Base-by-base conservation (phyloP, 306 rosid genomes). In the Oemleria cerasiformis region DNA sequence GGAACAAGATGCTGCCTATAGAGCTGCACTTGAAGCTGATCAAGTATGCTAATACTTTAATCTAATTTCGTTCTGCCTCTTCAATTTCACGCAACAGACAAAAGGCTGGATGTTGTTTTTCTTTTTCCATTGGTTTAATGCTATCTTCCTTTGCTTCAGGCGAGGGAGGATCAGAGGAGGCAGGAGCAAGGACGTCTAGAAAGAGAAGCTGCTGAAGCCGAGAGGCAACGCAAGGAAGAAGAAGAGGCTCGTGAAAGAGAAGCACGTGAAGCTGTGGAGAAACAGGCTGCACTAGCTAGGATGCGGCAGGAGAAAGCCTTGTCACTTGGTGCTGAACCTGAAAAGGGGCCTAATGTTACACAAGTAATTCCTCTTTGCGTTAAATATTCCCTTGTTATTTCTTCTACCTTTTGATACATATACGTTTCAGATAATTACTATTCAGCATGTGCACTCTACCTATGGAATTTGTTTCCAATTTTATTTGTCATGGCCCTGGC, bases 21-120 rank as follows among this genome's bases (percentile, higher is more conserved):
- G 96, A 86, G 96, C 96, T 51, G 97, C 99, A 41, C 99, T 94
- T 69, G 96, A 94, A 87, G 97, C 99, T 45, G 99, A 94, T 86
- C 99, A 89, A 85, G 99, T 91, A 87, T 81, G 92, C 61, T 66
- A 49, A 70, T 45, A 67, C 8, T 61, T 44, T 17, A 42, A 14
- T 34, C 64, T 16, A 34, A 59, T 34, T 15, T 5, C 42, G 44
- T 79, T 44, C 25, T 48, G 5, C 47, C 73, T 14, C 41, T 77
- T 38, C 64, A 25, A 43, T 60, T 65, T 63, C 71, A 70, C 39
- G 20, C 66, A 12, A 23, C 67, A 21, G 8, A 70, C 42, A 38
- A 43, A 43, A 57, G 45, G 55, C 51, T 25, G 11, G 77, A 64
- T 73, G 16, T 77, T 68, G 56, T 79, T 76, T 12, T 70, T 53